Percentiles rank a stretch among this genome's conserved stretches.
Evolutionary conservation across 2,329 filamentous ascomycete species (phyloP).

Genomic region (Alternaria sp.): DNA sequence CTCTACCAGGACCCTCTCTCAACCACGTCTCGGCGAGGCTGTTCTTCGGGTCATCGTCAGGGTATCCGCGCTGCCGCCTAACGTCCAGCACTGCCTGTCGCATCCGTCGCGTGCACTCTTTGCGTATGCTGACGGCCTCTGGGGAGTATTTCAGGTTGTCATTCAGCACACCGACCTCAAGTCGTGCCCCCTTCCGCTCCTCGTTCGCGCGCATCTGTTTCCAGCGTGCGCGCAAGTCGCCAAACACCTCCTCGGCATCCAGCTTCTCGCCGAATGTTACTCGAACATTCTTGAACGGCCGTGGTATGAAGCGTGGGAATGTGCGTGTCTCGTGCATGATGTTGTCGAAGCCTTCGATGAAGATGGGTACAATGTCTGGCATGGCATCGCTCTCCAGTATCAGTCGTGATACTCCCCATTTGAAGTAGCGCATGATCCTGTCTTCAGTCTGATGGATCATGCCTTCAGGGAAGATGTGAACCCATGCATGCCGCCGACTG

Average conservation of each 20-base stretch:
- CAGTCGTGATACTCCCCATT: conserved; percentile 92
- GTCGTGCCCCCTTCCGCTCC: conserved; percentile 56
- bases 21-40: conserved; percentile 84
- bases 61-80: conserved; percentile 73
- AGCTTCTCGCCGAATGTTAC: conserved; percentile 82
- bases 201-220: conserved; percentile 66
- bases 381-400: conserved; percentile 89
- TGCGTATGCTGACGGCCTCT: conserved; percentile 80
- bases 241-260: conserved; percentile 77
- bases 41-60: conserved; percentile 80
- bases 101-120: conserved; percentile 81
- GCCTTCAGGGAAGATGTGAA: conserved; percentile 96
- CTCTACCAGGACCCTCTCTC: conserved; percentile 61
- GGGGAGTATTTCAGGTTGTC: conserved; percentile 71
- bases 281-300: conserved; percentile 72
- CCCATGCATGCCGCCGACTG: conserved; percentile 77
- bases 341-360: conserved; percentile 86
- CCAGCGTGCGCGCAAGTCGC: conserved; percentile 79
- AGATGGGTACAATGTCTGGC: conserved; percentile 91
- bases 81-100: conserved; percentile 83
- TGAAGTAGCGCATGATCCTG: conserved; percentile 91
- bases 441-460: conserved; percentile 87
- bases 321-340: conserved; percentile 85
- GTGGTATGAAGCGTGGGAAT: conserved; percentile 83
- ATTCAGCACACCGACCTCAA: conserved; percentile 66